Evolutionary conservation across 2,329 filamentous ascomycete species (phyloP), one percentile per base, ranked within the genome.

Genomic region (Cylindrodendrum hubeiense): DNA sequence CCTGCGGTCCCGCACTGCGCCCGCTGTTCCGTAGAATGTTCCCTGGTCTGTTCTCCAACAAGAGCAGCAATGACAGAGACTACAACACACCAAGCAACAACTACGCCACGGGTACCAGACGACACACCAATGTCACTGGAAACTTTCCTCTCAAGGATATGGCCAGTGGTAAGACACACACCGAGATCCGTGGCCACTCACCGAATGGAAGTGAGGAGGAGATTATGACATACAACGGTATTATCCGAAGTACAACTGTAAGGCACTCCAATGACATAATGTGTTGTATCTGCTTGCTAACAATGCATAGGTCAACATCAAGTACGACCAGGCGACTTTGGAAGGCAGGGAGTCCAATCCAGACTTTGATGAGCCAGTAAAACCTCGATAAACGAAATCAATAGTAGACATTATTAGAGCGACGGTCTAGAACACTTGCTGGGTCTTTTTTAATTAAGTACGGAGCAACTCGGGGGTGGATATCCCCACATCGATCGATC

Each of bases 1-100:
- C 76, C 10, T 80, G 76, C 5, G 74, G 75, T 1, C 79, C 80
- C 2, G 70, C 70, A 2, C 52, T 72, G 0, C 68, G 70, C 0
- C 70, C 67, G 2, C 41, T 72, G 9, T 72, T 72, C 6, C 66
- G 70, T 30, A 63, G 55, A 30, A 65, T 72, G 70, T 72, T 72
- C 22, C 70, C 70, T n/a, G 60, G 70, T 12, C 59, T 72, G 2
- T 72, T 72, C 49, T 69, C 70, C 19, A 69, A 58, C 33, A 60
- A 65, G 22, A 59, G 58, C n/a, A 67, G 61, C 43, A 54, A 65
- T 4, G 59, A 53, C 9, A 46, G n/a, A 6, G 49, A 70, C 0
- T 67, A 70, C 47, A 67, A 63, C 5, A 67, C 61, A 0, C 55
- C 64, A 3, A 67, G 47, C 46, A 51, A 43, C 1, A 30, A 46